Percentiles rank a stretch among this genome's conserved stretches.
Conservation (phyloP, 2,329 filamentous ascomycete species). For the Phyllosticta capitalensis region DNA sequence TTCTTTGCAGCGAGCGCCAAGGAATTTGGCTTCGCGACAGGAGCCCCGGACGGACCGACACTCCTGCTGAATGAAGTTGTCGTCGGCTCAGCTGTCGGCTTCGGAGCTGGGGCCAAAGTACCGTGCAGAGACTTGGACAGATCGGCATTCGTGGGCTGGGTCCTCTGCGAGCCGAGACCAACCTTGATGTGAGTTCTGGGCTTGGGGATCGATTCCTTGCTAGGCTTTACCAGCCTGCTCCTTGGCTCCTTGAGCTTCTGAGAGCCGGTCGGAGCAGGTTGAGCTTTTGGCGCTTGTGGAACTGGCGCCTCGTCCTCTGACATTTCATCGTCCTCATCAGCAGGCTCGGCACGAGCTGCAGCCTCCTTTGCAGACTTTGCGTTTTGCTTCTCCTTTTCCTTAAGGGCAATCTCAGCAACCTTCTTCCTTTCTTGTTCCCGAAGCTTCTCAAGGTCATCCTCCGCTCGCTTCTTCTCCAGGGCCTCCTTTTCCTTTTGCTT, state of each 20-base stretch:
- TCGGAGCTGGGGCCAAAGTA: not conserved
- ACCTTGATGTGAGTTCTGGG: slow-evolving; percentile 33
- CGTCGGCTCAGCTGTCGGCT: slow-evolving; percentile 14
- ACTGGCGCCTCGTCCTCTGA: slow-evolving; percentile 44
- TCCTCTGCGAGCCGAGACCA: slow-evolving; percentile 26
- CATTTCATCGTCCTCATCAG: slow-evolving; percentile 24
- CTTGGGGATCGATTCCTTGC: slow-evolving; percentile 50
- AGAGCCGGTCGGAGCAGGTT: slow-evolving; percentile 40
- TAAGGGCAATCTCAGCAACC: slow-evolving; percentile 27
- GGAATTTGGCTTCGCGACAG: slow-evolving; percentile 21
- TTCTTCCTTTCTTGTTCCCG: slow-evolving; percentile 54
- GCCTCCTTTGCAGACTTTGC: slow-evolving; percentile 42
- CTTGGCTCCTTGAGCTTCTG: slow-evolving; percentile 35
- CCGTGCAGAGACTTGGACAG: slow-evolving; percentile 8
- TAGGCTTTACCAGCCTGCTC: slow-evolving; percentile 49
- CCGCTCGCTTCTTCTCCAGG: slow-evolving; percentile 52
- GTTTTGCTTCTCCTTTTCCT: slow-evolving; percentile 29
- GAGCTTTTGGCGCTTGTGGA: slow-evolving; percentile 48
- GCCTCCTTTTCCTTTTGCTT: slow-evolving; percentile 50
- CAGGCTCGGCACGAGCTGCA: slow-evolving; percentile 16
- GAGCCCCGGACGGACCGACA: not conserved
- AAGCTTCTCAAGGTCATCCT: slow-evolving; percentile 55
- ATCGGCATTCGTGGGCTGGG: slow-evolving; percentile 30
- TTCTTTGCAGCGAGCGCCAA: slow-evolving; percentile 69
- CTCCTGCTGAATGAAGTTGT: slow-evolving; percentile 5